phyloP scores from a whole-genome alignment of 148 eudicot genomes.

The Camellia sinensis region DNA sequence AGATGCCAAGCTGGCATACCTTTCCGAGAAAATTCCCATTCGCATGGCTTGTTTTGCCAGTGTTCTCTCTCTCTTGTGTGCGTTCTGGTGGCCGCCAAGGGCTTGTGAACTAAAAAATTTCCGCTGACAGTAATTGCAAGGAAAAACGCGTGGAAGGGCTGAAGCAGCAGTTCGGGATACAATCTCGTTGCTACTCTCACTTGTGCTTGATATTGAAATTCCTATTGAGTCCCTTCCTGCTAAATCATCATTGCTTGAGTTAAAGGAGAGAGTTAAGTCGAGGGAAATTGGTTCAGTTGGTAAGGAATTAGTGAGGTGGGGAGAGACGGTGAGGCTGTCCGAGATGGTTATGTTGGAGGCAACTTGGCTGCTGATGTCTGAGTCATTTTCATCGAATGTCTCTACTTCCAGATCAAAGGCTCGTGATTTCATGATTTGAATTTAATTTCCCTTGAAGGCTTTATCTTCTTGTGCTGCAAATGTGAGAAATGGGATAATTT shows the following conservation, averaged over 20 bases:
- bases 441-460: background rate
- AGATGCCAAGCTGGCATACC: slow-evolving; percentile 48
- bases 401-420: slow-evolving; percentile 28
- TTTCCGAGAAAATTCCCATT: slow-evolving; percentile 48
- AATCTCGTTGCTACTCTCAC: slow-evolving; percentile 29
- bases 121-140: slow-evolving; percentile 59
- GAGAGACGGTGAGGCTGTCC: background rate
- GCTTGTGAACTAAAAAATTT: slow-evolving; percentile 75
- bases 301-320: background rate
- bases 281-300: slow-evolving; percentile 22
- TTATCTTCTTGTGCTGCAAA: slow-evolving; percentile 15
- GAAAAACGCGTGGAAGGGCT: slow-evolving; percentile 33
- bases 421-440: slow-evolving; percentile 18
- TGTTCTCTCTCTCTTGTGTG: slow-evolving; percentile 63
- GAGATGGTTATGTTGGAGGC: slow-evolving; percentile 31
- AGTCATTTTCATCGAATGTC: slow-evolving; percentile 23
- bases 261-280: slow-evolving; percentile 39
- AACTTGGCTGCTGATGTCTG: slow-evolving; percentile 42
- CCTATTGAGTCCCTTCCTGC: slow-evolving; percentile 11
- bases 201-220: slow-evolving; percentile 29
- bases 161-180: slow-evolving; percentile 16
- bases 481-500: background rate
- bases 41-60: slow-evolving; percentile 60
- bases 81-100: slow-evolving; percentile 69
- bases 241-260: slow-evolving; percentile 12